These are phyloP conservation scores for Thelephora terrestris DNA, from an alignment of 1,284 basidiomycete species.

Conservation along the genomic window DNA sequence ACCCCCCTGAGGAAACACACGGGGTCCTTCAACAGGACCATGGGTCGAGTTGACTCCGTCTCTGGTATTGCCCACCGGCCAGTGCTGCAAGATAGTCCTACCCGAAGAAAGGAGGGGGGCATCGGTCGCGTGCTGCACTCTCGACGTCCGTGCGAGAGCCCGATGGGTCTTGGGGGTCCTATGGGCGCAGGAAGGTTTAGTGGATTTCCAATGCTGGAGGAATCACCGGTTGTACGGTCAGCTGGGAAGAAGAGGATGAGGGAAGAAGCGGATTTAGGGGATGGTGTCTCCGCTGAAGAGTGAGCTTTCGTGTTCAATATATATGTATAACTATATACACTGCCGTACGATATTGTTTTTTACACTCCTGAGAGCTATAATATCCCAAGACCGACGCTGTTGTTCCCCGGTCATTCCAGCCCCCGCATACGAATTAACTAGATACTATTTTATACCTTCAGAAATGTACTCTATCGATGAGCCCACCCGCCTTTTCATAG, in stretches of 20 bases:
- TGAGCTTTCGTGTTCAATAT: too few species aligned
- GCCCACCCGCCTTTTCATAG: slow-evolving; percentile 15
- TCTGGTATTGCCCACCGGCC: background rate
- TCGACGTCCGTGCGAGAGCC: background rate
- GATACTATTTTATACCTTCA: background rate
- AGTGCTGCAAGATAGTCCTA: background rate
- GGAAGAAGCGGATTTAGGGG: background rate
- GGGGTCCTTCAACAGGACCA: slow-evolving; percentile 11
- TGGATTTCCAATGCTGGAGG: background rate
- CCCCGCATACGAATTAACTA: slow-evolving; percentile 6
- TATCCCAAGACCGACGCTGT: background rate
- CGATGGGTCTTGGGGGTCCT: background rate
- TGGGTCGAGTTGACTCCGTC: slow-evolving; percentile 15
- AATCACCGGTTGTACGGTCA: background rate
- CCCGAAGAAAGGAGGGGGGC: background rate
- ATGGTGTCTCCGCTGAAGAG: background rate
- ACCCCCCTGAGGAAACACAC: background rate
- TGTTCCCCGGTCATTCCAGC: background rate
- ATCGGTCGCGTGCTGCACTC: background rate
- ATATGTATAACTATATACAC: too few species aligned
- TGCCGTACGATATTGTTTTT: too few species aligned
- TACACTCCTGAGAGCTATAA: too few species aligned
- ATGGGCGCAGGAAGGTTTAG: background rate
- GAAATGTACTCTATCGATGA: slow-evolving; percentile 1
- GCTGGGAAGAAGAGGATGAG: background rate